phyloP scores from a whole-genome alignment of 805 yeast genomes.

The Dipodascus albidus region DNA sequence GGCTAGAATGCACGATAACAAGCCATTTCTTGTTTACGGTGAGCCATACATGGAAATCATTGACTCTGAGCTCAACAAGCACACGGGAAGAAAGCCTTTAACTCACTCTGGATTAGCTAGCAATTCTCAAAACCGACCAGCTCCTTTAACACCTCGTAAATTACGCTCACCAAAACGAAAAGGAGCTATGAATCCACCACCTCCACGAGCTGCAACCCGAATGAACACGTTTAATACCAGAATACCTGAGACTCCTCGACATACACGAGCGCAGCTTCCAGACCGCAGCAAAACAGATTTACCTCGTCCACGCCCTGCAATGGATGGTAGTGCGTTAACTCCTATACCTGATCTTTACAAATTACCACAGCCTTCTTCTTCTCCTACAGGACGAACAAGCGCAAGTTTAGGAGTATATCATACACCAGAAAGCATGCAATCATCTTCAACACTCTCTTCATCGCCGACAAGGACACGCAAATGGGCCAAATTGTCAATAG shows the following conservation, averaged over 20 bases:
- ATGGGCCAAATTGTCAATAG: background rate
- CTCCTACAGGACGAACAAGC: background rate
- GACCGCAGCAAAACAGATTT: background rate
- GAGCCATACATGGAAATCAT: conserved; percentile 14
- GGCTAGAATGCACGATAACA: conserved; percentile 26
- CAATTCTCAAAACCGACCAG: conserved; percentile 27
- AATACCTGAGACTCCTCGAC: background rate
- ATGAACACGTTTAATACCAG: background rate
- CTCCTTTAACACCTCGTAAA: conserved; percentile 30
- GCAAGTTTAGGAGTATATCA: background rate
- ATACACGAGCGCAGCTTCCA: background rate
- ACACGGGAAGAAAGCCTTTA: background rate
- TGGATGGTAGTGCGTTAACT: background rate
- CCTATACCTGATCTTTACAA: background rate
- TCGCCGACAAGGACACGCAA: background rate
- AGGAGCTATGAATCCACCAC: background rate
- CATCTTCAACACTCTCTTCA: background rate
- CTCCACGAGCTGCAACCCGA: background rate
- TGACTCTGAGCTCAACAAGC: background rate
- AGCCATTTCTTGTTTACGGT: conserved; percentile 33
- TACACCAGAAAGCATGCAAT: background rate
- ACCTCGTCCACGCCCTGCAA: background rate
- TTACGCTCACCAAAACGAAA: background rate
- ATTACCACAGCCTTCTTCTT: background rate
- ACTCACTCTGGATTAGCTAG: background rate